These are phyloP conservation scores for Amoebophrya sp. DNA, from an alignment of 169 alveolate genomes.

Conservation along the genomic window DNA sequence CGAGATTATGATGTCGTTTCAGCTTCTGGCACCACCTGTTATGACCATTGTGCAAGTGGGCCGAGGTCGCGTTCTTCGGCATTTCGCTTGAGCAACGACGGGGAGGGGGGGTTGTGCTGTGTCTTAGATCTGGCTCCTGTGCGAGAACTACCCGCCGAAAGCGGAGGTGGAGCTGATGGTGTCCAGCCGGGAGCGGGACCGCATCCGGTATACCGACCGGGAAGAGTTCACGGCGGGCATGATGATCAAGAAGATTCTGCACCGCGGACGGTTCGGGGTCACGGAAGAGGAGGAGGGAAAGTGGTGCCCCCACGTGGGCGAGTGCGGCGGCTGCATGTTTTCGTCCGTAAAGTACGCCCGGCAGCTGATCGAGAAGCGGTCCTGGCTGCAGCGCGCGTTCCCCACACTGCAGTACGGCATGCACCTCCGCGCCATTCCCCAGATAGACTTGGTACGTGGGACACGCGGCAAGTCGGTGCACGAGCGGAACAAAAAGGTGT, in stretches of 20 bases:
- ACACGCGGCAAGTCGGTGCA: no score
- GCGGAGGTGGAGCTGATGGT: neutral
- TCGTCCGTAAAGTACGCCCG: neutral
- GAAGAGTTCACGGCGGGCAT: neutral
- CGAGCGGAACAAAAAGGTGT: no score
- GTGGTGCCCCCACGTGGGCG: neutral
- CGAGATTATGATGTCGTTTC: no score
- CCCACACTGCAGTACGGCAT: no score
- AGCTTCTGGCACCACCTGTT: no score
- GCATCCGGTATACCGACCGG: neutral
- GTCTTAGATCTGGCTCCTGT: neutral
- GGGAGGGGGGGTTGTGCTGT: no score
- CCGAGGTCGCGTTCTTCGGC: no score
- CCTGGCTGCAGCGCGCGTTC: constrained; percentile 5
- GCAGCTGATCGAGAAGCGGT: neutral
- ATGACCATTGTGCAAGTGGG: no score
- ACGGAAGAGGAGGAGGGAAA: neutral
- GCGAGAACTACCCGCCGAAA: neutral
- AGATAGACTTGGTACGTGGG: no score
- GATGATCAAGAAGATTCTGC: neutral
- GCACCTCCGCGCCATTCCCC: no score
- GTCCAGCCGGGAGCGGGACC: neutral
- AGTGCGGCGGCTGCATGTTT: neutral
- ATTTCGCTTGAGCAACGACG: no score
- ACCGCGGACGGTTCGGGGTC: neutral